Base-by-base conservation (phyloP, 2,329 filamentous ascomycete species). In the Aspergillus arachidicola region DNA sequence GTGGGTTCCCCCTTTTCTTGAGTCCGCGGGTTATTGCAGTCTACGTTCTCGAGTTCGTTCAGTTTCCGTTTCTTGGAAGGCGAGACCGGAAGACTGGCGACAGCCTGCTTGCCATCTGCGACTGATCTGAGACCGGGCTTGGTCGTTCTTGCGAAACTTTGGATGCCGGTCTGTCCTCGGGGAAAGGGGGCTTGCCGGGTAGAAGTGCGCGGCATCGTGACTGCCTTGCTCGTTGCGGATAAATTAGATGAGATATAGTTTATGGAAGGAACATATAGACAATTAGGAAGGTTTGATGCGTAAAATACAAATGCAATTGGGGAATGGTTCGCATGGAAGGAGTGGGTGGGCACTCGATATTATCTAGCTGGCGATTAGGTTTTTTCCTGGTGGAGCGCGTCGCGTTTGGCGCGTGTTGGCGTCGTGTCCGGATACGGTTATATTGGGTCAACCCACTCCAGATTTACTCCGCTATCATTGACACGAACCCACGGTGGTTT, bases 71-170 rank as follows among this genome's bases (percentile, higher is more conserved):
- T 80, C 66, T 78, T 79, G 54, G 77, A 77, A 61, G 78, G 77
- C 41, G 77, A 74, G 56, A 71, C 69, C 38, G 74, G 66, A 32
- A 75, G 68, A 58, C 68, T 60, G n/a, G 65, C 62, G 32, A 66
- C 45, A 3, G 68, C 69, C 64, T 80, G 78, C 60, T 78, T 76
- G 4, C 68, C 66, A 19, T 76, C 69, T 19, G 34, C 48, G n/a
- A 59, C n/a, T 6, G 62, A 61, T 21, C 59, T 51, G 5, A 43
- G 43, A 6, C 75, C 75, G 45, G 79, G 75, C 68, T 84, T 83
- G 53, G 78, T 79, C 62, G 81, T 71, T 67, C 75, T 78, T 62
- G 80, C 74, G 66, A 83, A 83, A 62, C 72, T 73, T 66, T 78
- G 76, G 54, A 83, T 80, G 70, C 75, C 83, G 76, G 69, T 67